Evolutionary conservation across 1,139 yeast genomes (phyloP).

Genomic region (Suzukiozyma palmioleophila): DNA sequence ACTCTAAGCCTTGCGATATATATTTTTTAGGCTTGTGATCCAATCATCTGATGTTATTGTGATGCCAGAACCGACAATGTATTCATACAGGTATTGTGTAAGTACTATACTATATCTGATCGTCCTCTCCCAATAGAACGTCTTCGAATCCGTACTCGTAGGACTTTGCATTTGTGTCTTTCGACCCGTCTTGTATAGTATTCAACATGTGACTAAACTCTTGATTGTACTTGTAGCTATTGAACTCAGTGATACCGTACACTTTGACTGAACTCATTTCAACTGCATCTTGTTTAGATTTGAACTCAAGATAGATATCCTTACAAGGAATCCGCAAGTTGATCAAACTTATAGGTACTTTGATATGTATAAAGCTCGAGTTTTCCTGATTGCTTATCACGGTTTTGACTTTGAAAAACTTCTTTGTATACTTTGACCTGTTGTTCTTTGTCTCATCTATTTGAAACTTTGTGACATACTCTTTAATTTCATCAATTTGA

Average conservation of each 20-base stretch:
- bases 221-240: conserved; percentile 23
- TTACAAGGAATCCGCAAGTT: conserved; percentile 29
- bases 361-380: conserved; percentile 22
- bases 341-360: conserved; percentile 32
- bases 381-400: conserved; percentile 9
- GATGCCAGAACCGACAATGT: no score
- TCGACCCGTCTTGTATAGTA: conserved; percentile 11
- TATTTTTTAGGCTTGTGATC: not conserved
- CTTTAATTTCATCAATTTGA: conserved; percentile 12
- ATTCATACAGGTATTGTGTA: conserved; percentile 5
- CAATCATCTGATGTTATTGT: no score
- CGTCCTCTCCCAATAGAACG: conserved; percentile 11
- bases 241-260: conserved; percentile 35
- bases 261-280: conserved; percentile 29
- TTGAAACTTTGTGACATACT: conserved; percentile 1
- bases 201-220: conserved; percentile 23
- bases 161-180: conserved; percentile 6
- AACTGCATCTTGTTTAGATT: conserved; percentile 15
- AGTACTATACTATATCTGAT: conserved; percentile 7
- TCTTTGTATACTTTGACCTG: conserved; percentile 20
- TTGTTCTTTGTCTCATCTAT: conserved; percentile 3
- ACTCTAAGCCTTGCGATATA: not conserved
- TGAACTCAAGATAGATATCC: conserved; percentile 35
- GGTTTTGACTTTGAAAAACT: conserved; percentile 32
- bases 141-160: conserved; percentile 7